Evolutionary conservation across 306 rosid species (phyloP), one percentile per base, ranked within the genome.

Genomic region (Castanopsis chinensis): DNA sequence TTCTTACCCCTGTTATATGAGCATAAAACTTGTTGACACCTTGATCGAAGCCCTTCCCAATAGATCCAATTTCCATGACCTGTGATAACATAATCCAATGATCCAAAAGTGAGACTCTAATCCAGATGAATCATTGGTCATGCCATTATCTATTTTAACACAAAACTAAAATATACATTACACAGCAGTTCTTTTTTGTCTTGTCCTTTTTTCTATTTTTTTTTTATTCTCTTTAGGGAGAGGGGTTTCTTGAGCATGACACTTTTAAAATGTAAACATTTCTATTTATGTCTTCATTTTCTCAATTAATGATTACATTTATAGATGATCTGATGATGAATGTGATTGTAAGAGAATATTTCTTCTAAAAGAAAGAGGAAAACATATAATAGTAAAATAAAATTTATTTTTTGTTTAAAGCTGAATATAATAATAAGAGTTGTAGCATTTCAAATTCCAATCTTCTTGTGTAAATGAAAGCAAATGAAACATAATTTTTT

Each of bases 1-100:
- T 49, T 59, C 94, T 90, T 84, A 94, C 98, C 97, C 90, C 91
- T 56, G 89, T 75, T n/a, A 74, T 75, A 75, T 94, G 98, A 76
- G 93, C 92, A 69, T 80, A 91, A 69, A 92, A 89, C 56, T 76
- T 84, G 30, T 76, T 85, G 33, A 45, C 88, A 30, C 91, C 97
- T 80, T 85, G 86, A 81, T 49, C 84, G 85, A 87, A 85, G 78
- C 85, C 88, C 91, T 89, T 94, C 67, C 98, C 97, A 56, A 94
- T 89, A 79, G 97, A 90, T 64, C 98, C 97, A 83, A 94, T 79
- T 86, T 94, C 97, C 63, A 94, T 63, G 61, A 92, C 85, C 98
- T 94, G 83, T 53, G 54, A 49, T 37, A 73, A 72, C 27, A 79
- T 54, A 74, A 67, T 56, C 67, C 78, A 83, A 79, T 65, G 43